phyloP scores from a whole-genome alignment of 805 yeast species.

The Saccharomycopsis babjevae region DNA sequence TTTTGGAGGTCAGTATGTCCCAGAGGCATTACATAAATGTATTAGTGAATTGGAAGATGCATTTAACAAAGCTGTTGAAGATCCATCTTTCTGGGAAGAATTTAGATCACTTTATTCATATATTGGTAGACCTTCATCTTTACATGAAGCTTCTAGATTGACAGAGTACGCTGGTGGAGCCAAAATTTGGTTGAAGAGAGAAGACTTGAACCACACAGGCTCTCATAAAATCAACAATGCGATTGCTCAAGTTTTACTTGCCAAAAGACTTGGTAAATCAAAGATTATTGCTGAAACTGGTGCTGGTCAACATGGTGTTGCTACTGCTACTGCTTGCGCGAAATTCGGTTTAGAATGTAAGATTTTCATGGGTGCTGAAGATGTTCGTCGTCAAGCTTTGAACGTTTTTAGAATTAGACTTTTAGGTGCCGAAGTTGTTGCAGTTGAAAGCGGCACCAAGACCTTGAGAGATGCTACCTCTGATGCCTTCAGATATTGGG shows the following conservation, averaged over 20 bases:
- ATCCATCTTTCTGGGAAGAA: conserved; percentile 89
- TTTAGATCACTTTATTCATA: conserved; percentile 75
- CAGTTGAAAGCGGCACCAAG: conserved; percentile 89
- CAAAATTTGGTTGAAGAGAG: conserved; percentile 95
- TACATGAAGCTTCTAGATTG: conserved; percentile 85
- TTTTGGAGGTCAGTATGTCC: conserved; percentile 98
- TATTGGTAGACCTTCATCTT: conserved; percentile 92
- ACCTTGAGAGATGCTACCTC: conserved; percentile 97
- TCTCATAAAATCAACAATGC: conserved; percentile 84
- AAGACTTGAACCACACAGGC: conserved; percentile 86
- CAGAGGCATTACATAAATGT: conserved; percentile 91
- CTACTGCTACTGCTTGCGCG: conserved; percentile 88
- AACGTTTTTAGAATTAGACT: conserved; percentile 97
- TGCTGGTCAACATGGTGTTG: conserved; percentile 92
- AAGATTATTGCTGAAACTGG: conserved; percentile 84
- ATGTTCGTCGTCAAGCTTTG: conserved; percentile 94
- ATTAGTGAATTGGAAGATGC: conserved; percentile 80
- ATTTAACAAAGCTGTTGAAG: conserved; percentile 80
- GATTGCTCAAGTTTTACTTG: conserved; percentile 69
- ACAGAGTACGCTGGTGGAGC: conserved; percentile 91
- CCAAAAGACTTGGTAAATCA: conserved; percentile 67
- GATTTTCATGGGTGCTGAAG: conserved; percentile 98
- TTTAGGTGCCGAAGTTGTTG: conserved; percentile 89
- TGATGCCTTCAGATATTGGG: conserved; percentile 96
- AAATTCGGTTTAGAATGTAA: conserved; percentile 89